Evolutionary conservation across 2,329 filamentous ascomycete genomes (phyloP), one percentile per base, ranked within the genome.

Genomic region (Penicillium sp.): DNA sequence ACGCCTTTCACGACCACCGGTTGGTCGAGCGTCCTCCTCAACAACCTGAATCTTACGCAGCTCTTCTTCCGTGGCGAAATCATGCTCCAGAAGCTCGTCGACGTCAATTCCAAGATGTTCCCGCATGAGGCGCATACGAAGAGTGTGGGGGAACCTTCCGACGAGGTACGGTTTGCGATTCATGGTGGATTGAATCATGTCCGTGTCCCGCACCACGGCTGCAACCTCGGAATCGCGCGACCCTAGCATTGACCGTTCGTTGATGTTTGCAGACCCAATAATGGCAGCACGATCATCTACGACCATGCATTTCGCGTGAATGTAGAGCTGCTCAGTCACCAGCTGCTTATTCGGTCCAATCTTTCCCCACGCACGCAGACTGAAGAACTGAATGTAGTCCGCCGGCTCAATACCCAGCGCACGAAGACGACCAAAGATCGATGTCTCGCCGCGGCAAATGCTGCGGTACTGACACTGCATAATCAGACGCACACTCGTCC

Each of bases 251-350:
- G 92, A 97, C 41, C 94, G 86, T 72, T 99, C 94, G 64, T 99
- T 99, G 78, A 99, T 97, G 69, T 99, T 99, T 47, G 94, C 94
- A 41, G 92, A 97, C 16, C 94, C 94, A 63, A 99, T 99, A 55
- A 99, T 85, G 18, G 88, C 92, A 51, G 94, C 84, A 30, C 92
- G 85, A 66, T 99, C 94, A 70, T 99, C 94, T 4, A 96, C 92
- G 50, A 99, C 82, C 79, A 97, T 97, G 60, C 88, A 88, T 74
- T 99, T 99, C 55, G 94, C 94, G 66, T 99, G 94, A 51, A 99
- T 97, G 68, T 99, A 99, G 10, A 99, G 81, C 73, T 97, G 94
- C 70, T 99, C 94, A 0, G 94, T 97, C 3, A 94, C 90, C 33
- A 97, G 76, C 51, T 85, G 83, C 60, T 94, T 89, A 57, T 87